Percentiles rank a stretch among this genome's conserved stretches.
Evolutionary conservation across 2,329 filamentous ascomycete genomes (phyloP).

Genomic region (Fusarium chlamydosporum): DNA sequence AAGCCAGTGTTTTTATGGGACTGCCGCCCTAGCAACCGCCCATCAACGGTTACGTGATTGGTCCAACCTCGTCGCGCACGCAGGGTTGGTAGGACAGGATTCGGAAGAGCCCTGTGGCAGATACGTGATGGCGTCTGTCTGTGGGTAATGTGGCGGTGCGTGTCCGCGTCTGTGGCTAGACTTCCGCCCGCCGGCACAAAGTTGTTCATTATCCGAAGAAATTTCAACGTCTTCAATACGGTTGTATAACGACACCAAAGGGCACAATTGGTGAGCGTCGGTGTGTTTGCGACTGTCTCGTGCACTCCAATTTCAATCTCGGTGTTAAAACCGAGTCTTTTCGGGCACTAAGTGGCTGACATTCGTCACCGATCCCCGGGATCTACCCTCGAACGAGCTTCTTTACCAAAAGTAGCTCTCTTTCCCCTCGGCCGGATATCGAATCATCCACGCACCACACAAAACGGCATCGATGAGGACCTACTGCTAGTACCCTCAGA

Average conservation of each 20-base stretch:
- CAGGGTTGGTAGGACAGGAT: constrained; percentile 13
- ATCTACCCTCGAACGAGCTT: constrained; percentile 25
- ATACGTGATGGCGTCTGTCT: constrained; percentile 30
- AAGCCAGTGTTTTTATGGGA: constrained; percentile 32
- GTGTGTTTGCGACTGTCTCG: constrained; percentile 37
- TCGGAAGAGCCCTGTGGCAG: constrained; percentile 41
- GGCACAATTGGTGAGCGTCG: constrained; percentile 38
- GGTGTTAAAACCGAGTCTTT: constrained; percentile 16
- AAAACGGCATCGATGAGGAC: constrained; percentile 38
- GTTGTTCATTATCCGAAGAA: constrained; percentile 51
- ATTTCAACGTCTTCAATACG: constrained; percentile 45
- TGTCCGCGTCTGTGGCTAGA: constrained; percentile 8
- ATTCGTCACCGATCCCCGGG: constrained; percentile 22
- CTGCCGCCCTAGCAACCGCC: constrained; percentile 58
- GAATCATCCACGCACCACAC: constrained; percentile 22
- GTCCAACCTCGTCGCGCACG: constrained; percentile 49
- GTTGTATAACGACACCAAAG: constrained; percentile 31
- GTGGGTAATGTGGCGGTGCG: constrained; percentile 42
- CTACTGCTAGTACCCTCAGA: constrained; percentile 7
- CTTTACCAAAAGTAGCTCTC: constrained; percentile 27
- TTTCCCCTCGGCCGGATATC: constrained; percentile 36
- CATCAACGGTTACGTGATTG: constrained; percentile 68
- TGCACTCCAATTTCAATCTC: constrained; percentile 24
- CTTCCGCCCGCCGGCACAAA: constrained; percentile 40
- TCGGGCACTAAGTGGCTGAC: constrained; percentile 22